phyloP scores from a whole-genome alignment of 2,329 filamentous ascomycete species.

The Aspergillus pseudotamarii region DNA sequence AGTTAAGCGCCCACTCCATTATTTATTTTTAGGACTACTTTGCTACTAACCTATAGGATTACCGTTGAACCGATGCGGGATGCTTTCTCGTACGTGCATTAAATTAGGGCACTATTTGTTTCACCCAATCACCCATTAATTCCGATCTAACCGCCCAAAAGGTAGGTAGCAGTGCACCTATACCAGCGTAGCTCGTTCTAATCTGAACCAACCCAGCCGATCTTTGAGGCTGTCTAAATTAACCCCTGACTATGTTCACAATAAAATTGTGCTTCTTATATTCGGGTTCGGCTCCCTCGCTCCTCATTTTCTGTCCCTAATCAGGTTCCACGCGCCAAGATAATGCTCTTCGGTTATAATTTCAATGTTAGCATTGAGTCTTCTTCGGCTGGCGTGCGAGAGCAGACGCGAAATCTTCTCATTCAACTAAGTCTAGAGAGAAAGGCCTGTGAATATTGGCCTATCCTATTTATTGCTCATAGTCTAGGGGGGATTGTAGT shows the following conservation, averaged over 20 bases:
- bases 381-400: slow-evolving; percentile 24
- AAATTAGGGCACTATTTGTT: slow-evolving; percentile 3
- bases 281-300: neutral
- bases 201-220: neutral
- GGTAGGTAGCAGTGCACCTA: neutral
- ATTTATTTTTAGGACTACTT: neutral
- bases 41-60: neutral
- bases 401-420: slow-evolving; percentile 25
- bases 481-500: neutral
- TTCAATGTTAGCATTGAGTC: slow-evolving; percentile 4
- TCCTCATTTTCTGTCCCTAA: neutral
- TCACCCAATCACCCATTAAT: slow-evolving; percentile 14
- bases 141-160: slow-evolving; percentile 14
- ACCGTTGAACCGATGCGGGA: neutral
- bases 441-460: neutral
- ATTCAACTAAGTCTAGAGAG: slow-evolving; percentile 15
- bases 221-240: neutral
- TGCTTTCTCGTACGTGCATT: neutral
- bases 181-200: neutral
- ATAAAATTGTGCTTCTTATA: neutral
- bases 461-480: neutral
- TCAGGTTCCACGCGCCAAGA: too few species aligned
- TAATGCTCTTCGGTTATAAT: too few species aligned
- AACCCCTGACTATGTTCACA: neutral
- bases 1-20: neutral